A percentile compares a stretch with the other conserved stretches of the same genome.
phyloP scores from a whole-genome alignment of 352 stramenopile genomes.

The Phytophthora hybrid region DNA sequence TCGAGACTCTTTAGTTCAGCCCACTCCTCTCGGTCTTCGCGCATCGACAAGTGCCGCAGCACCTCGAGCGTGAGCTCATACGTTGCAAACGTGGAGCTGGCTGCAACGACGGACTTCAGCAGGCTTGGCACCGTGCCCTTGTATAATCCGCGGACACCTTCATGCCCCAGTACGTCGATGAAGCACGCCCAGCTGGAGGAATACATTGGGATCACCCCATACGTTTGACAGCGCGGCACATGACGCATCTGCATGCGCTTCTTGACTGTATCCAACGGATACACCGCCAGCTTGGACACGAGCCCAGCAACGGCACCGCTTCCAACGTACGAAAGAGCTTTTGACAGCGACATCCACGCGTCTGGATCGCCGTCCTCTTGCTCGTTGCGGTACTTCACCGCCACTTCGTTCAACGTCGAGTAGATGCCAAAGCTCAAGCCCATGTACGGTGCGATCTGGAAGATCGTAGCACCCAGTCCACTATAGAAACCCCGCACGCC shows the following conservation, averaged over 20 bases:
- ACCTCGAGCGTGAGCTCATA: conserved; percentile 71
- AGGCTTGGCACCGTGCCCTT: conserved; percentile 84
- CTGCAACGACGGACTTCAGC: conserved; percentile 81
- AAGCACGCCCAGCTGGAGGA: conserved; percentile 68
- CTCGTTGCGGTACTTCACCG: conserved; percentile 30
- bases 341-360: conserved; percentile 34
- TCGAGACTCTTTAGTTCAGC: conserved; percentile 14
- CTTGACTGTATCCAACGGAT: conserved; percentile 97
- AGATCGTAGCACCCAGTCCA: conserved; percentile 83
- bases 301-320: conserved; percentile 90
- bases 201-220: conserved; percentile 79
- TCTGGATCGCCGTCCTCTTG: conserved; percentile 12
- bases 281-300: conserved; percentile 93
- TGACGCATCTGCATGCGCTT: conserved; percentile 94
- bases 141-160: conserved; percentile 81
- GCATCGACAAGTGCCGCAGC: conserved; percentile 41
- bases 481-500: conserved; percentile 92
- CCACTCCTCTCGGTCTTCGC: conserved; percentile 25
- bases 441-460: conserved; percentile 97
- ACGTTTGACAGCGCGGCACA: conserved; percentile 62
- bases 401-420: conserved; percentile 58
- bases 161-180: conserved; percentile 58
- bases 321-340: conserved; percentile 66
- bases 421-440: conserved; percentile 96
- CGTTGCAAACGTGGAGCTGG: conserved; percentile 80